Percentiles rank a stretch among this genome's conserved stretches.
These are phyloP conservation scores for Catunica adiposa DNA, from an alignment of 2,329 filamentous ascomycete genomes.

Conservation along the genomic window DNA sequence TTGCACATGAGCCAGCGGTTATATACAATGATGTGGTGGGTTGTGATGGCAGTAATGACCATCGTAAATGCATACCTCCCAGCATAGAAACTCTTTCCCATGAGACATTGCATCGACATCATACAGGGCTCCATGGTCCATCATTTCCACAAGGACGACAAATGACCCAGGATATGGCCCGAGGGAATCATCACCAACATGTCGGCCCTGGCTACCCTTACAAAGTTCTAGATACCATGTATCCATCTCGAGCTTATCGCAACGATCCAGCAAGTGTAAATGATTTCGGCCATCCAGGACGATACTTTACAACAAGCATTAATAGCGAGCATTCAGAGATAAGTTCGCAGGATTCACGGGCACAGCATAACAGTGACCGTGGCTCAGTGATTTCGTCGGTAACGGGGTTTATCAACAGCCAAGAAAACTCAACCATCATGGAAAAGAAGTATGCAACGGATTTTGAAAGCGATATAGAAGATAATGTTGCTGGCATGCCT, in stretches of 20 bases:
- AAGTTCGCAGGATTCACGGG: background rate
- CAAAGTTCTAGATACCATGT: background rate
- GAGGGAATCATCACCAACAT: background rate
- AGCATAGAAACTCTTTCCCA: too few species aligned
- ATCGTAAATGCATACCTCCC: too few species aligned
- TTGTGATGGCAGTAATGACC: background rate
- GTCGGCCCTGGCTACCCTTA: background rate
- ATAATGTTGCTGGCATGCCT: background rate
- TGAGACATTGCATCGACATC: too few species aligned
- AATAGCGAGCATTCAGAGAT: background rate
- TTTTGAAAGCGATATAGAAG: background rate
- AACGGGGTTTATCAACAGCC: too few species aligned
- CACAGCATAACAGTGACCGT: background rate
- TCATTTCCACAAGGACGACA: background rate
- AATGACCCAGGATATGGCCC: background rate
- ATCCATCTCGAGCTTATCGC: background rate
- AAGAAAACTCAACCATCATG: too few species aligned
- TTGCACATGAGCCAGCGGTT: constrained; percentile 5
- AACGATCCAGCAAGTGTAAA: background rate
- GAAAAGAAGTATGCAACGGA: background rate
- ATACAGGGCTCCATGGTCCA: background rate
- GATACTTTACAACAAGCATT: background rate
- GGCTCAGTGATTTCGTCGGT: background rate
- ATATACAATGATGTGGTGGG: constrained; percentile 6
- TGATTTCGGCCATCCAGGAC: background rate